These are phyloP conservation scores for Fistulifera pelliculosa DNA, from an alignment of 108 stramenopile genomes.

Conservation along the genomic window DNA sequence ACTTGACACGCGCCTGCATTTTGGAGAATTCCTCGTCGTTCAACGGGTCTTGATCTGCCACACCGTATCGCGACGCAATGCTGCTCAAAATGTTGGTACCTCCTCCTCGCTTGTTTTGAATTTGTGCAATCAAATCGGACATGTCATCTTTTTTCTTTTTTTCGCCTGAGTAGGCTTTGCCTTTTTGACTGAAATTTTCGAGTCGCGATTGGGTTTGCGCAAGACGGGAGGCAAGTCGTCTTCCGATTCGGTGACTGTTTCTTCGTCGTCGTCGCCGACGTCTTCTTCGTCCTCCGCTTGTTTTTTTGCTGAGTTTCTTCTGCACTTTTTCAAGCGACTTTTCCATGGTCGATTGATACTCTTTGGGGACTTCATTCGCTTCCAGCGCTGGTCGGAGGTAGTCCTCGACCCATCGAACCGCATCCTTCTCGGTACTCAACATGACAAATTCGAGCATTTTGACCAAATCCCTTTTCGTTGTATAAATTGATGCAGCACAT, in stretches of 20 bases:
- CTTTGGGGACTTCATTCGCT: constrained; percentile 25
- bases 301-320: constrained; percentile 10
- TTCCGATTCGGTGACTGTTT: constrained; percentile 17
- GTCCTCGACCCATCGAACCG: constrained; percentile 68
- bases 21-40: constrained; percentile 61
- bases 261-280: constrained; percentile 19
- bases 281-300: constrained; percentile 16
- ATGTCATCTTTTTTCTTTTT: constrained; percentile 10
- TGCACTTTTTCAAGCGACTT: constrained; percentile 34
- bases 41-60: constrained; percentile 41
- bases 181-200: constrained; percentile 4
- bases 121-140: constrained; percentile 52
- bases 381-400: constrained; percentile 70
- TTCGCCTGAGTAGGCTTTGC: constrained; percentile 7
- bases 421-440: constrained; percentile 51
- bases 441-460: constrained; percentile 77
- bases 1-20: constrained; percentile 46
- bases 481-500: constrained; percentile 64
- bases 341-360: constrained; percentile 35
- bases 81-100: constrained; percentile 42
- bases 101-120: constrained; percentile 40
- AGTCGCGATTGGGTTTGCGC: constrained; percentile 10
- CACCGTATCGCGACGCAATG: constrained; percentile 60
- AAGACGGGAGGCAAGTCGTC: constrained; percentile 24
- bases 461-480: constrained; percentile 59